These are phyloP conservation scores for Catunica adiposa DNA, from an alignment of 2,329 filamentous ascomycete genomes.

Conservation along the genomic window DNA sequence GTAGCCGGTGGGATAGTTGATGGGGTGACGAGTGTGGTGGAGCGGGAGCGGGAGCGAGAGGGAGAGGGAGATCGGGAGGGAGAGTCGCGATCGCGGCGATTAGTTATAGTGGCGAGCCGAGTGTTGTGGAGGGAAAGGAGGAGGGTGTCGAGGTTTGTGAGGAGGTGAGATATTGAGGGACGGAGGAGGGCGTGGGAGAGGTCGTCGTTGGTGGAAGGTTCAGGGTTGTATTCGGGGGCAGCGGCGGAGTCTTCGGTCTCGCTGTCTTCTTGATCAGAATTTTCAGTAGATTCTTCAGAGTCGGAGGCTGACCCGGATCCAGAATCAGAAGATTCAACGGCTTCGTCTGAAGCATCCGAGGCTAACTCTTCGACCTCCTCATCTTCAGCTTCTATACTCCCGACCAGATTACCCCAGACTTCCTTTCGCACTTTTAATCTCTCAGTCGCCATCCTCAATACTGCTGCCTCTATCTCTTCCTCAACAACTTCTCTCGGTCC, in stretches of 20 bases:
- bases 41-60: neutral
- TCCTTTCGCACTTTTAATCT: slow-evolving; percentile 4
- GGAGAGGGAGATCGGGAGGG: neutral
- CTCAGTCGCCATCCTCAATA: slow-evolving; percentile 8
- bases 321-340: neutral
- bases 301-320: neutral
- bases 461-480: slow-evolving; percentile 9
- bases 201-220: slow-evolving; percentile 55
- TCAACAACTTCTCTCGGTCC: slow-evolving; percentile 2
- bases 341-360: neutral
- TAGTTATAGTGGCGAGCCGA: slow-evolving; percentile 25
- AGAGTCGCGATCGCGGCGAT: neutral
- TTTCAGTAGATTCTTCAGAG: neutral
- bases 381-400: neutral
- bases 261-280: no score
- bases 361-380: neutral
- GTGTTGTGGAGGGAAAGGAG: slow-evolving; percentile 54
- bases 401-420: neutral
- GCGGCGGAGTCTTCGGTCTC: neutral
- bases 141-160: slow-evolving; percentile 52
- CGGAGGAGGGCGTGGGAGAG: slow-evolving; percentile 45
- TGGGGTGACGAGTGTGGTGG: neutral
- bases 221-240: slow-evolving; percentile 23
- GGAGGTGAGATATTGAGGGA: slow-evolving; percentile 52
- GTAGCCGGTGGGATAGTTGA: neutral